Evolutionary conservation across 768 basidiomycete species (phyloP).

Genomic region (Lactarius akahatsu): DNA sequence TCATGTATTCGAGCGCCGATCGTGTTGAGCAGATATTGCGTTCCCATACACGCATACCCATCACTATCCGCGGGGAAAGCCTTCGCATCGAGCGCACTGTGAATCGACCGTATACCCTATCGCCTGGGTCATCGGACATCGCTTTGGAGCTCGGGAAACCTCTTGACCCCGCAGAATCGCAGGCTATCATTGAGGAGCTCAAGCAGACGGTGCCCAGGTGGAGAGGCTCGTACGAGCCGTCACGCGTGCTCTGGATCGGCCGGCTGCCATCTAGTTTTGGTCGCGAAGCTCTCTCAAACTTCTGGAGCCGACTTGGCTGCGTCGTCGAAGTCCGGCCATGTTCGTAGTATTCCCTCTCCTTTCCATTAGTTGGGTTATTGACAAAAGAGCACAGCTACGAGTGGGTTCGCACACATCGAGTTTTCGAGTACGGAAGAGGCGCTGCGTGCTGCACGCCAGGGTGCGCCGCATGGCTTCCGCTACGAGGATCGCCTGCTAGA

Average conservation of each 20-base stretch:
- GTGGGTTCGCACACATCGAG: slow-evolving; percentile 24
- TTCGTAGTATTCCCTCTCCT: slow-evolving; percentile 5
- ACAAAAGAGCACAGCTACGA: not conserved
- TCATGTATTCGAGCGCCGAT: slow-evolving; percentile 12
- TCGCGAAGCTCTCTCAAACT: slow-evolving; percentile 1
- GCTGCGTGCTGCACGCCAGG: slow-evolving; percentile 12
- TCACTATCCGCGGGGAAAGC: not conserved
- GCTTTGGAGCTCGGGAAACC: not conserved
- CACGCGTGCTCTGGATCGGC: slow-evolving; percentile 22
- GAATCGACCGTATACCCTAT: not conserved
- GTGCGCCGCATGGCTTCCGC: slow-evolving; percentile 19
- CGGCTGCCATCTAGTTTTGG: not conserved
- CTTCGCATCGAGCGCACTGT: slow-evolving; percentile 9
- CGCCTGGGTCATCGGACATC: not conserved
- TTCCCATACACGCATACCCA: slow-evolving; percentile 14
- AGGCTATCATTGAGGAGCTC: slow-evolving; percentile 6
- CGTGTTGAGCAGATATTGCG: slow-evolving; percentile 10
- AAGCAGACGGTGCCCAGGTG: slow-evolving; percentile 11
- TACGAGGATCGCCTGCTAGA: slow-evolving; percentile 12
- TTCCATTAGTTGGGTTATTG: not conserved
- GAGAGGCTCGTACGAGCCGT: slow-evolving; percentile 10
- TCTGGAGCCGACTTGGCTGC: slow-evolving; percentile 25
- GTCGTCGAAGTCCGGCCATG: slow-evolving; percentile 23
- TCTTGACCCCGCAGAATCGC: not conserved
- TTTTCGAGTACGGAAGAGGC: slow-evolving; percentile 20